Conservation (phyloP, 176 grass and related monocot genomes). For the Musa itinerans region DNA sequence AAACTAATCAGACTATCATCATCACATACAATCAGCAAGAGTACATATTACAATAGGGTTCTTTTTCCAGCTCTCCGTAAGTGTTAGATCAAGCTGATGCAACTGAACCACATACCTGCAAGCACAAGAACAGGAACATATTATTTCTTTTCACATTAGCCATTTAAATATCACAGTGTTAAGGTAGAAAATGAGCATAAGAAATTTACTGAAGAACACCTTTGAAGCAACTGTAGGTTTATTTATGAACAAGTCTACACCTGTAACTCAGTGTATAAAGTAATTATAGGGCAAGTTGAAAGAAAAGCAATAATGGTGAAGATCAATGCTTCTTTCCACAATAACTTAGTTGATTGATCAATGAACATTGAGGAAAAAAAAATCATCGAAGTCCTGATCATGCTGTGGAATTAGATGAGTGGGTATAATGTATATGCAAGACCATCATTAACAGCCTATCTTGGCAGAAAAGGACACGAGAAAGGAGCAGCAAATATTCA, state of each 20-base stretch:
- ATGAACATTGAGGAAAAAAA: neutral
- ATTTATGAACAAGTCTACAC: neutral
- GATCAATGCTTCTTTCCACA: neutral
- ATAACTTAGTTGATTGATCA: neutral
- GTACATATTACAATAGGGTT: neutral
- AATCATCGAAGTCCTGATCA: neutral
- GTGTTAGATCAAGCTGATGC: slow-evolving; percentile 2
- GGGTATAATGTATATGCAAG: neutral
- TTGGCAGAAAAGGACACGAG: neutral
- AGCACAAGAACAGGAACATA: neutral
- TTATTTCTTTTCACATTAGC: neutral
- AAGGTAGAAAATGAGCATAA: no score
- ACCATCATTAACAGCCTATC: neutral
- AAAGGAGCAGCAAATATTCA: neutral
- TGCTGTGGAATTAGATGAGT: neutral
- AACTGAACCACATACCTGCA: neutral
- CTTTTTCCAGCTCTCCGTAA: slow-evolving; percentile 6
- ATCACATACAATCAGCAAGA: slow-evolving; percentile 6
- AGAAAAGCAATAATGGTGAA: neutral
- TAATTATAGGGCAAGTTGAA: neutral
- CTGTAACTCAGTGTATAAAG: neutral
- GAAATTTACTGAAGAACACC: neutral
- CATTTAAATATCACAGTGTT: neutral
- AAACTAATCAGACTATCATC: slow-evolving; percentile 3
- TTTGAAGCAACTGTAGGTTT: neutral